A percentile compares a stretch with the other conserved stretches of the same genome.
Evolutionary conservation across 208 protist species (phyloP).

Genomic region (Herpetomonas samuelpessoai): DNA sequence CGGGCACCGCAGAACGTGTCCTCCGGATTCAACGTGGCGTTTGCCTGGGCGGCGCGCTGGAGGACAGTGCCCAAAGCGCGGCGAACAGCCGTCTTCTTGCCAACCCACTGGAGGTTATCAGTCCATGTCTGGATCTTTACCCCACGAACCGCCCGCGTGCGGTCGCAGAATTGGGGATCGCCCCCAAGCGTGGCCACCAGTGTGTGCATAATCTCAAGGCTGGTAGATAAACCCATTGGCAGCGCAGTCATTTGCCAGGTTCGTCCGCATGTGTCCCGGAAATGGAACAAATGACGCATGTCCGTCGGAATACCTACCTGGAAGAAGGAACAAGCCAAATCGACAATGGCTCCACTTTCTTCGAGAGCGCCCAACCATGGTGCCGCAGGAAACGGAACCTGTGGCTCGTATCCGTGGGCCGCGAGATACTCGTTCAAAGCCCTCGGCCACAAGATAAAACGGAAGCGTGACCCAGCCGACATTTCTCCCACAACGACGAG

Average conservation of each 20-base stretch:
- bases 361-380: slow-evolving; percentile 8
- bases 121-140: slow-evolving; percentile 9
- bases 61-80: neutral
- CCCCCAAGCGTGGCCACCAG: slow-evolving; percentile 7
- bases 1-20: slow-evolving; percentile 7
- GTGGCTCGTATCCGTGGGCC: slow-evolving; percentile 4
- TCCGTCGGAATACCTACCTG: slow-evolving; percentile 3
- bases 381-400: slow-evolving; percentile 3
- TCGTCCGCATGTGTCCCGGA: slow-evolving; percentile 2
- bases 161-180: neutral
- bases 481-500: slow-evolving; percentile 8
- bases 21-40: slow-evolving; percentile 9
- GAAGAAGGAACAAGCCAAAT: slow-evolving; percentile 17
- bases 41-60: neutral
- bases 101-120: slow-evolving; percentile 15
- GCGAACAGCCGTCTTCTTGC: neutral
- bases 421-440: slow-evolving; percentile 12
- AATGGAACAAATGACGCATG: slow-evolving; percentile 8
- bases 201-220: slow-evolving; percentile 15
- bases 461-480: neutral
- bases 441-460: slow-evolving; percentile 12
- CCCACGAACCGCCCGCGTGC: neutral
- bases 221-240: slow-evolving; percentile 8
- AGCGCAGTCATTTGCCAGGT: slow-evolving; percentile 13
- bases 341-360: slow-evolving; percentile 5